A percentile compares a stretch with the other conserved stretches of the same genome.
Evolutionary conservation across 352 stramenopile species (phyloP).

Genomic region (Phytophthora cactorum): DNA sequence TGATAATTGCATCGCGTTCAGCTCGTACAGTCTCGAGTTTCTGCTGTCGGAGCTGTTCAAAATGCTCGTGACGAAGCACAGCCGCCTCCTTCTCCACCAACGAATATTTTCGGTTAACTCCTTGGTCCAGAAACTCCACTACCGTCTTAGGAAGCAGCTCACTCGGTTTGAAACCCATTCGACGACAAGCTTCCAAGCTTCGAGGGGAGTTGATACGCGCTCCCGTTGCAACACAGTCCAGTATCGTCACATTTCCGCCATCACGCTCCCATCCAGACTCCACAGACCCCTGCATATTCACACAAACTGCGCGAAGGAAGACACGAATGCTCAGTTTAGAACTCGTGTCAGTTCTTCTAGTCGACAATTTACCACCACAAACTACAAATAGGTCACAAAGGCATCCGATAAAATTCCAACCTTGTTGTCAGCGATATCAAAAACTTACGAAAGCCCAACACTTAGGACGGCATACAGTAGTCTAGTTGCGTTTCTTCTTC

Average conservation of each 20-base stretch:
- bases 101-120: conserved; percentile 56
- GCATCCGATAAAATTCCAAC: conserved; percentile 19
- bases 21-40: conserved; percentile 64
- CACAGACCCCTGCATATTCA: conserved; percentile 13
- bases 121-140: conserved; percentile 60
- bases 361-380: background rate
- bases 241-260: conserved; percentile 50
- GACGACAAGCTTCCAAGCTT: conserved; percentile 72
- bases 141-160: conserved; percentile 67
- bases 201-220: conserved; percentile 65
- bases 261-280: conserved; percentile 27
- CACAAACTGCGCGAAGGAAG: background rate
- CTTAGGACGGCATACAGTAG: background rate
- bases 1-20: conserved; percentile 64
- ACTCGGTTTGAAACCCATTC: conserved; percentile 67
- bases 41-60: conserved; percentile 67
- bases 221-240: conserved; percentile 55
- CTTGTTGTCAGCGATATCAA: conserved; percentile 24
- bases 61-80: conserved; percentile 72
- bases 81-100: conserved; percentile 78
- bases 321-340: conserved; percentile 21
- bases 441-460: conserved; percentile 14
- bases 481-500: conserved; percentile 93
- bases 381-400: conserved; percentile 26
- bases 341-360: background rate